Conservation (phyloP, 495 filamentous ascomycete genomes). For the Echria macrotheca region DNA sequence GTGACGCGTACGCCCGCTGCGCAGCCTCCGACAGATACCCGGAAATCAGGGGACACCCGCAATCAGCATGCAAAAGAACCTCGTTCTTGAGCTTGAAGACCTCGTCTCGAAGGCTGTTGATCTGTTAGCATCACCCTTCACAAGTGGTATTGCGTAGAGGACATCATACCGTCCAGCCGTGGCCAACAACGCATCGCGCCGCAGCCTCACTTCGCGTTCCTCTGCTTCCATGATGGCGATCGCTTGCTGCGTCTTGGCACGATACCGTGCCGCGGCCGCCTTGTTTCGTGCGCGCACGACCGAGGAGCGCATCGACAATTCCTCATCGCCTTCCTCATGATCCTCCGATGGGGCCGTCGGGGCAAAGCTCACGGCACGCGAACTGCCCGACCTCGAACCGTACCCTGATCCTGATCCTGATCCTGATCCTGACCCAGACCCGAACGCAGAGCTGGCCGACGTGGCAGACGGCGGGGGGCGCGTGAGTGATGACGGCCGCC, state of each 20-base stretch:
- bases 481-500: background rate
- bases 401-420: background rate
- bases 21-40: conserved; percentile 44
- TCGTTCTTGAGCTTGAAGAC: conserved; percentile 49
- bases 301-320: background rate
- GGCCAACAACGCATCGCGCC: conserved; percentile 18
- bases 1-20: background rate
- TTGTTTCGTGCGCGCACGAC: conserved; percentile 9
- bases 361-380: background rate
- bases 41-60: conserved; percentile 47
- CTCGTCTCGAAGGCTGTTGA: conserved; percentile 39
- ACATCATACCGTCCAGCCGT: conserved; percentile 27
- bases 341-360: background rate
- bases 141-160: too few relatives aligned
- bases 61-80: conserved; percentile 48
- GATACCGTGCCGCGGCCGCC: conserved; percentile 13
- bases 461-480: background rate
- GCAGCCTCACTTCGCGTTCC: conserved; percentile 21
- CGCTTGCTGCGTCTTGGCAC: conserved; percentile 12
- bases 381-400: background rate
- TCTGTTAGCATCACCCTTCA: too few relatives aligned
- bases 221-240: conserved; percentile 32
- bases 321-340: background rate
- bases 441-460: background rate
- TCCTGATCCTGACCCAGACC: too few relatives aligned